Evolutionary conservation across 106 monocot species (phyloP).

Genomic region (Apostasia shenzhenica): DNA sequence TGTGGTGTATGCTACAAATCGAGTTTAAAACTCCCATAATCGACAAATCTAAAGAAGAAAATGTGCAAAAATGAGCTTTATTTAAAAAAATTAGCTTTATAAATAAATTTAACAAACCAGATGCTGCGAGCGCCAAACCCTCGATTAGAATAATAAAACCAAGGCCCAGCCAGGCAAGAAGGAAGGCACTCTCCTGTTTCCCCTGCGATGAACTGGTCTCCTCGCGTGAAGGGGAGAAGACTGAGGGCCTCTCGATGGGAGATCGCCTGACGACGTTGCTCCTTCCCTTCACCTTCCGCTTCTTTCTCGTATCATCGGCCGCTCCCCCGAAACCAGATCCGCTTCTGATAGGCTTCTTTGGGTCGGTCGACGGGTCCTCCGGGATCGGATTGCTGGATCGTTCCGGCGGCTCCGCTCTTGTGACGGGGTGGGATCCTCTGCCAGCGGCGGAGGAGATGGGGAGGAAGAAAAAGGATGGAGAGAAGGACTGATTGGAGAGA

Average conservation of each 20-base stretch:
- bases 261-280: conserved; percentile 35
- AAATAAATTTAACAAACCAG: conserved; percentile 31
- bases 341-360: conserved; percentile 18
- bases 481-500: background rate
- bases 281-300: conserved; percentile 22
- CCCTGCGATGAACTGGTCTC: conserved; percentile 7
- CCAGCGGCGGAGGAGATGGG: background rate
- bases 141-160: conserved; percentile 63
- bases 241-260: conserved; percentile 34
- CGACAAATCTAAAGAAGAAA: no score
- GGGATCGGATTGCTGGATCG: background rate
- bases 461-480: background rate
- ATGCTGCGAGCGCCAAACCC: conserved; percentile 62
- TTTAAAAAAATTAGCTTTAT: no score
- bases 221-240: conserved; percentile 7
- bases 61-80: no score
- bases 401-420: background rate
- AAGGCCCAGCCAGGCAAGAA: conserved; percentile 70
- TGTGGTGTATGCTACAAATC: no score
- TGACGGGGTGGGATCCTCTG: background rate
- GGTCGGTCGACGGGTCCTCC: background rate
- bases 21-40: no score
- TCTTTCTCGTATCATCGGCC: conserved; percentile 14
- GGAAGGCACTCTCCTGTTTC: conserved; percentile 52
- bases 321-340: conserved; percentile 31